Evolutionary conservation across 495 filamentous ascomycete species (phyloP).

Genomic region (Penicillium taxi): DNA sequence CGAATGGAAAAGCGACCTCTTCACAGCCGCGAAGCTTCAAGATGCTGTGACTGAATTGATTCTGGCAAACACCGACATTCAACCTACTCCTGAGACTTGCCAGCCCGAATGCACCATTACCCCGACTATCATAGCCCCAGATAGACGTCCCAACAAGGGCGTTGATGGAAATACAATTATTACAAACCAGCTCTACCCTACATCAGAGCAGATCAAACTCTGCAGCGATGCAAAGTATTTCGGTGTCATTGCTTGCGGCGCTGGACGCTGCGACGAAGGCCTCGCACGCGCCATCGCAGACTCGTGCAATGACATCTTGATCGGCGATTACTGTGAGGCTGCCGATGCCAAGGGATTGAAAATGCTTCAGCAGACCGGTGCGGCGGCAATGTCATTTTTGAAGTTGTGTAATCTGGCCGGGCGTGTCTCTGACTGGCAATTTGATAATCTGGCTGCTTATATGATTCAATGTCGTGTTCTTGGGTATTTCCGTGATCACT

Average conservation of each 20-base stretch:
- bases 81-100: slow-evolving; percentile 7
- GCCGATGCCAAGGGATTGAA: slow-evolving; percentile 6
- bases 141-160: slow-evolving; percentile 9
- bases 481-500: slow-evolving; percentile 16
- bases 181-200: slow-evolving; percentile 10
- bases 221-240: slow-evolving; percentile 18
- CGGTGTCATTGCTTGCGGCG: slow-evolving; percentile 7
- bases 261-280: slow-evolving; percentile 9
- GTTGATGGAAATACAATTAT: slow-evolving; percentile 5
- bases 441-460: slow-evolving; percentile 7
- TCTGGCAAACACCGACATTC: slow-evolving; percentile 7
- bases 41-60: slow-evolving; percentile 9
- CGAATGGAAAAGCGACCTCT: slow-evolving; percentile 8
- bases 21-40: slow-evolving; percentile 5
- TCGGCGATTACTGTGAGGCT: slow-evolving; percentile 20
- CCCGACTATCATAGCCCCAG: no score
- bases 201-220: slow-evolving; percentile 13
- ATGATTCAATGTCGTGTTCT: slow-evolving; percentile 18
- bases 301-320: slow-evolving; percentile 15
- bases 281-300: slow-evolving; percentile 12
- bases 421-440: slow-evolving; percentile 8
- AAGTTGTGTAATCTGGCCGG: slow-evolving; percentile 12
- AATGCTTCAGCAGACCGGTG: slow-evolving; percentile 11
- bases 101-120: no score
- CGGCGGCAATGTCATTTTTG: slow-evolving; percentile 14